Evolutionary conservation across 306 rosid genomes (phyloP), one percentile per base, ranked within the genome.

Genomic region (Psophocarpus tetragonolobus): DNA sequence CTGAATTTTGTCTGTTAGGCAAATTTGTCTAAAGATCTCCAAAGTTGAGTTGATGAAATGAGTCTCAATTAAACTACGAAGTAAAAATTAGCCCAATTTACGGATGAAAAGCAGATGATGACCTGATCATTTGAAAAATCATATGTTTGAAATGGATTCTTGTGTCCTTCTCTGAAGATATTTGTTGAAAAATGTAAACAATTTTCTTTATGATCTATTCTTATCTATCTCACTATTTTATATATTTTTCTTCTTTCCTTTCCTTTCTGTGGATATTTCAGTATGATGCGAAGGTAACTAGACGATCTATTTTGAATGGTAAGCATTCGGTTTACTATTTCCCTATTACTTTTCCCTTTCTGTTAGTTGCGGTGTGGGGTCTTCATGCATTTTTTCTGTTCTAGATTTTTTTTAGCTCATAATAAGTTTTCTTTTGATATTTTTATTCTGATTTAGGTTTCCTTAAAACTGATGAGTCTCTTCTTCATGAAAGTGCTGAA

Each of bases 291-390:
- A 93, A 90, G 87, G 85, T 85, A 12, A 88, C 98, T 53, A 93
- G 85, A 86, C 85, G 86, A 84, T 94, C 98, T 44, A 91, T 93
- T 73, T 87, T 91, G 23, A 97, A 90, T 73, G 97, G 98, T 93
- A 83, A 76, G 80, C 15, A 71, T 74, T 67, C 2, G 8, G 67
- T 44, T 75, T 45, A 3, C 3, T 10, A 29, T 18, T 79, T 44
- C 41, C 23, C 14, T 54, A 13, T 50, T 29, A 26, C 57, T 33
- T 17, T 41, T 38, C 11, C 14, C 3, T 4, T 17, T 76, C 39
- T 39, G 4, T 38, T 21, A n/a, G 23, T 47, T 45, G 9, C 32
- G 17, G 24, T 45, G 51, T 73, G 36, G 11, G 57, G 44, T 73
- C 20, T 36, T 56, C n/a, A 23, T 13, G 42, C 4, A 51, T 24